Percentiles rank a stretch among this genome's conserved stretches.
phyloP scores from a whole-genome alignment of 2,329 filamentous ascomycete genomes.

The Calonectria montana region DNA sequence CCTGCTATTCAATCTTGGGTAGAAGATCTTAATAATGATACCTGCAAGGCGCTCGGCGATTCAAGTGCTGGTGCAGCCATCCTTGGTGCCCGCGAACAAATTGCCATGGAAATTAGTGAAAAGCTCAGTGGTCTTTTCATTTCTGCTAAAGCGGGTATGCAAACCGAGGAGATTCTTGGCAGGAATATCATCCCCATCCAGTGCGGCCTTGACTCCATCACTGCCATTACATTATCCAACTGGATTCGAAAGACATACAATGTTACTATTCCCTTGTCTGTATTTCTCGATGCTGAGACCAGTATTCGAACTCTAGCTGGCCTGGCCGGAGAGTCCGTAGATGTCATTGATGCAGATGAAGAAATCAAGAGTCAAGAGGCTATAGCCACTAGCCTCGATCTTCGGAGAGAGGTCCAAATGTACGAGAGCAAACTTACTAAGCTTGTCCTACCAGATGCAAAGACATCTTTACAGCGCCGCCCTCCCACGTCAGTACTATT shows the following conservation, averaged over 20 bases:
- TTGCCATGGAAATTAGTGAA: not conserved
- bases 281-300: not conserved
- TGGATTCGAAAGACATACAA: not conserved
- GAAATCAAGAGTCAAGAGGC: not conserved
- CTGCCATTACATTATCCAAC: not conserved
- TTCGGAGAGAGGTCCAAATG: not conserved
- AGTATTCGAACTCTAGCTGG: not conserved
- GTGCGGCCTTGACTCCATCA: not conserved
- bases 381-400: not conserved
- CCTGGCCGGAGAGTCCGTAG: not conserved
- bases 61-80: not conserved
- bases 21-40: conserved; percentile 50
- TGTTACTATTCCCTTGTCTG: not conserved
- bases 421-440: not conserved
- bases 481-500: not conserved
- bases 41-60: conserved; percentile 39
- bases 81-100: not conserved
- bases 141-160: not conserved
- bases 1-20: conserved; percentile 56
- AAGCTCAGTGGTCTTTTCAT: not conserved
- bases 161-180: not conserved
- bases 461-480: not conserved
- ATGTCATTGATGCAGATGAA: not conserved
- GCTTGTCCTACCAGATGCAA: not conserved
- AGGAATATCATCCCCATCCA: not conserved